Evolutionary conservation across 176 grass and related monocot species (phyloP).

Genomic region (Phragmites australis): DNA sequence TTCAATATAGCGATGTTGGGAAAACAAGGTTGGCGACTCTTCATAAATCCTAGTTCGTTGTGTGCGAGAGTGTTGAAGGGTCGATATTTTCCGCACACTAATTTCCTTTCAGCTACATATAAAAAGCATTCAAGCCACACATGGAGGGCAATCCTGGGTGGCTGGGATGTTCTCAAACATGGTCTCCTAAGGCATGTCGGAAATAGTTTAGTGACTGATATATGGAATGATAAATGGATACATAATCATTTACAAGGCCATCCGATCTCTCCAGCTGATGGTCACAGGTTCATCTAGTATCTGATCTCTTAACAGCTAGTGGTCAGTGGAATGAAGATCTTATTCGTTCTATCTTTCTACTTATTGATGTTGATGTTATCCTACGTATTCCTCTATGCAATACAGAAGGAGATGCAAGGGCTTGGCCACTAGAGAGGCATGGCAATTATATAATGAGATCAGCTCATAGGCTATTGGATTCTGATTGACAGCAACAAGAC

Average conservation of each 20-base stretch:
- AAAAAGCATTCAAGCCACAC: not conserved
- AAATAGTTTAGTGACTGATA: not conserved
- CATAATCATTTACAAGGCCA: not conserved
- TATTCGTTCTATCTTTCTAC: not conserved
- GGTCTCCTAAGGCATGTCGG: not conserved
- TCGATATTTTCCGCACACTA: too few relatives aligned
- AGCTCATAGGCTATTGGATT: not conserved
- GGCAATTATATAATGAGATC: not conserved
- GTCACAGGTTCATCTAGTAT: not conserved
- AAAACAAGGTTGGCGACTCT: too few relatives aligned
- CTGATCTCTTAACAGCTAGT: not conserved
- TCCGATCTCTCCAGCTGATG: too few relatives aligned
- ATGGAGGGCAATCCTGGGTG: not conserved
- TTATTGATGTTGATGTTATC: not conserved
- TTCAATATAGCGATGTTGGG: too few relatives aligned
- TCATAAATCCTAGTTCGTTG: too few relatives aligned
- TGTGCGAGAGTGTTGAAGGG: too few relatives aligned
- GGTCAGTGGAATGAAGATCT: not conserved
- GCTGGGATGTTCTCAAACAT: not conserved
- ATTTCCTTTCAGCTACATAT: too few relatives aligned
- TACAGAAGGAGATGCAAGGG: not conserved
- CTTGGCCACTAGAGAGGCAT: not conserved
- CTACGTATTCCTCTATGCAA: not conserved
- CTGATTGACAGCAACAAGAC: too few relatives aligned
- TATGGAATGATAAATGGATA: not conserved